Percentiles rank a stretch among this genome's conserved stretches.
Conservation (phyloP, 345 rosid genomes). For the Corchorus olitorius region DNA sequence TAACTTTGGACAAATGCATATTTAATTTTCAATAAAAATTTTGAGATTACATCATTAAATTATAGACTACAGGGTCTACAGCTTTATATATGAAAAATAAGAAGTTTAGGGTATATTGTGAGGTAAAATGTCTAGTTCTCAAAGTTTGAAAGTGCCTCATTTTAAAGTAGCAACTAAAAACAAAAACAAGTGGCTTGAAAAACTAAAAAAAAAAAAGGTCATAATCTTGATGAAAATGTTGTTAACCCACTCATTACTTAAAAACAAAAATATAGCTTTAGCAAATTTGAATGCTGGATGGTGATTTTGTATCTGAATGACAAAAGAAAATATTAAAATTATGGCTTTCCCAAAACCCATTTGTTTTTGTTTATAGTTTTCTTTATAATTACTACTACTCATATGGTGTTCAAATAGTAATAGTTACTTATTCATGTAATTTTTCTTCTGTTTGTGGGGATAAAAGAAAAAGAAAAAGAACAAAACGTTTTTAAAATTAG, state of each 20-base stretch:
- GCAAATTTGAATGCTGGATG: constrained; percentile 1
- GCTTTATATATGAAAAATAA: neutral
- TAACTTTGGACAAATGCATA: neutral
- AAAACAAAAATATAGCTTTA: neutral
- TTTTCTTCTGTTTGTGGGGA: neutral
- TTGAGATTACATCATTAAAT: neutral
- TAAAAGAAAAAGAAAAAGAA: neutral
- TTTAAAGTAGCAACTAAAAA: neutral
- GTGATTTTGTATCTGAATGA: constrained; percentile 12
- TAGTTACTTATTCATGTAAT: neutral
- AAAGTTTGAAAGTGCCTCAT: neutral
- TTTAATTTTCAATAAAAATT: no score
- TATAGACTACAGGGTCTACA: neutral
- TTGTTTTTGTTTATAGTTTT: no score
- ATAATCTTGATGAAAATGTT: constrained; percentile 9
- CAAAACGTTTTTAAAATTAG: constrained; percentile 21
- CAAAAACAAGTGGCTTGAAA: neutral
- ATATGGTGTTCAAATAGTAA: neutral
- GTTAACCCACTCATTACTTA: neutral
- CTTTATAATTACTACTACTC: neutral
- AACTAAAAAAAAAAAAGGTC: neutral
- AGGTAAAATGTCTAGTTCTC: neutral
- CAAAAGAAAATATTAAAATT: neutral
- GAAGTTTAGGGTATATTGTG: neutral
- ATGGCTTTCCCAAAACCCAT: no score